These are phyloP conservation scores for Populus tomentosa DNA, from an alignment of 441 rosid species.

Conservation along the genomic window DNA sequence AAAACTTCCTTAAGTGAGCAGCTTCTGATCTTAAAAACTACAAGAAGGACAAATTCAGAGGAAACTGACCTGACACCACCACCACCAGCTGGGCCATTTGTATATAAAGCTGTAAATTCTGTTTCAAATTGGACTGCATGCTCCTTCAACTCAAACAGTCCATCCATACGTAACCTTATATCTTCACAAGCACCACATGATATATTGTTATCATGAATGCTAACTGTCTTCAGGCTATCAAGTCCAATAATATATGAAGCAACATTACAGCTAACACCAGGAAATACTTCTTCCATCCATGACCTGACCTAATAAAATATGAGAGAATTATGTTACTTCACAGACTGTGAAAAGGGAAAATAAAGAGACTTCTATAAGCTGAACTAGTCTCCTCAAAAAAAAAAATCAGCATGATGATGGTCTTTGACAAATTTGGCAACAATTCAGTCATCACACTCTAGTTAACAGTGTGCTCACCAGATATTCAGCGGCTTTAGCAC, in stretches of 20 bases:
- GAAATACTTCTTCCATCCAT: constrained; percentile 78
- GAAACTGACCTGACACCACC: constrained; percentile 78
- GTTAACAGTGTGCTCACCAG: constrained; percentile 41
- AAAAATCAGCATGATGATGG: not conserved
- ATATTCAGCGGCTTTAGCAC: constrained; percentile 85
- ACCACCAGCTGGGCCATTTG: constrained; percentile 97
- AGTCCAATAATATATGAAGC: constrained; percentile 73
- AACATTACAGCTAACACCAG: constrained; percentile 44
- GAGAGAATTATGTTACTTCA: constrained; percentile 2
- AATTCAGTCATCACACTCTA: constrained; percentile 4
- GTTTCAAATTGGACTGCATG: constrained; percentile 56
- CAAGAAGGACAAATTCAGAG: constrained; percentile 6
- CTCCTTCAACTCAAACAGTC: constrained; percentile 62
- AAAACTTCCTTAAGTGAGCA: not conserved
- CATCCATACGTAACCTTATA: constrained; percentile 83
- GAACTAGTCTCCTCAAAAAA: constrained; percentile 7
- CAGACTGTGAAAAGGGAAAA: not conserved
- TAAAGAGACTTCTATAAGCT: not conserved
- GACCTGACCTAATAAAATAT: constrained; percentile 60
- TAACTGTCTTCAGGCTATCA: constrained; percentile 72
- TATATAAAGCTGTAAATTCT: constrained; percentile 81
- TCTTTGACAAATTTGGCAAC: not conserved
- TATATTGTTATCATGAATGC: constrained; percentile 18
- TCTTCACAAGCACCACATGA: constrained; percentile 37
- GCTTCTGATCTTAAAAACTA: constrained; percentile 6